Percentiles rank a stretch among this genome's conserved stretches.
Conservation (phyloP, 768 basidiomycete species). For the Gymnopilus junonius region DNA sequence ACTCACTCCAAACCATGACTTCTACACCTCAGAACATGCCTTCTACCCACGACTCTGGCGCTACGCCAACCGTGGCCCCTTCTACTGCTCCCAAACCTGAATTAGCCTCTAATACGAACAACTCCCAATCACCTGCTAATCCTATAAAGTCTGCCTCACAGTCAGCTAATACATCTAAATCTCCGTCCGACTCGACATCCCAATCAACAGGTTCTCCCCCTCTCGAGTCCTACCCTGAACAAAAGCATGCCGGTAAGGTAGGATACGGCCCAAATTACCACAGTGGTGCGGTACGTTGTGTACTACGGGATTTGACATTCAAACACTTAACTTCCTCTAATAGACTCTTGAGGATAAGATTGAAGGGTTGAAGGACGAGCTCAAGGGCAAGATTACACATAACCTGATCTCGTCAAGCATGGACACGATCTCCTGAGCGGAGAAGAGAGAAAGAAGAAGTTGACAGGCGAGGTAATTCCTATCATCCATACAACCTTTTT, state of each 20-base stretch:
- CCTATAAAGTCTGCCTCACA: background rate
- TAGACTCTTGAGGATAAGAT: conserved; percentile 31
- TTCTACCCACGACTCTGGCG: conserved; percentile 3
- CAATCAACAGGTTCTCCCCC: background rate
- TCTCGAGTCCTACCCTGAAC: conserved; percentile 36
- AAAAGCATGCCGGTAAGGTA: conserved; percentile 47
- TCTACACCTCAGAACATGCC: conserved; percentile 9
- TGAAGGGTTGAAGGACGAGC: conserved; percentile 28
- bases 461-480: conserved; percentile 26
- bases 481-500: background rate
- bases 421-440: conserved; percentile 29
- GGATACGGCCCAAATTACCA: conserved; percentile 48
- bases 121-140: too few relatives aligned
- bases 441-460: conserved; percentile 27
- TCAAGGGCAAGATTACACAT: conserved; percentile 30
- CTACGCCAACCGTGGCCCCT: conserved; percentile 1
- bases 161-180: background rate
- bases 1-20: background rate
- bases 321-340: background rate
- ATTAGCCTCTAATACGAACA: background rate
- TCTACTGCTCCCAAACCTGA: conserved; percentile 7
- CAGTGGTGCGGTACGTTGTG: conserved; percentile 34
- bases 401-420: conserved; percentile 29
- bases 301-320: background rate
- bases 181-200: background rate